Evolutionary conservation across 192 early-diverging fungal species (phyloP), one percentile per base, ranked within the genome.

Genomic region (Helicostylum pulchrum): DNA sequence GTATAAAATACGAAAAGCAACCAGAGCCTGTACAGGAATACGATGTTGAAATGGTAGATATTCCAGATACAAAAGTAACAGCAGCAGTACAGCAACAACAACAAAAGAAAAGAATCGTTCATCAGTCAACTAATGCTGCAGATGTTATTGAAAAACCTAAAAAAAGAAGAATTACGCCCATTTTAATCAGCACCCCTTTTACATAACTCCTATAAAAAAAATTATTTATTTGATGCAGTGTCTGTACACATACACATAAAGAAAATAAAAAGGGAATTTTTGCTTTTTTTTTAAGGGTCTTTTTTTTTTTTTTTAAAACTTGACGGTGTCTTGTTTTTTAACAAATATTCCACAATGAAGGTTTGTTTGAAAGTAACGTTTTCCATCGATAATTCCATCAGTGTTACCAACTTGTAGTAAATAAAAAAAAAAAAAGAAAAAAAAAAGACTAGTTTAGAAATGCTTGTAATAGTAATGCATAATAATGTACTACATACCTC

Each of bases 341-440:
- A 68, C 65, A 65, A 73, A 73, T 26, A 73, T 61, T n/a, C 66
- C 71, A 53, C 71, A 54, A 19, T 73, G 71, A 31, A 65, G 61
- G 45, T 73, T 66, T 14, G 71, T 73, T 36, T 68, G 66, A 49
- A 73, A 73, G 20, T 73, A 73, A 8, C 62, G 61, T n/a, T 63
- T 52, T 0, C 66, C 66, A 32, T 73, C 62, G 2, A 64, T 36
- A 23, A 59, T 56, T 45, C 71, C 71, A 59, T 73, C 66, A 23
- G 48, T 64, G 26, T 67, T 63, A 52, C 71, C 71, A 31, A 73
- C 71, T 73, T 53, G 21, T 10, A 32, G 52, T n/a, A 20, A 4
- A 26, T 43, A 42, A 14, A 26, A 26, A 26, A 49, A 26, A n/a
- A n/a, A n/a, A n/a, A n/a, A n/a, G n/a, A n/a, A n/a, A n/a, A n/a